Conservation (phyloP, 192 early-diverging fungal species). For the Linnemannia elongata region DNA sequence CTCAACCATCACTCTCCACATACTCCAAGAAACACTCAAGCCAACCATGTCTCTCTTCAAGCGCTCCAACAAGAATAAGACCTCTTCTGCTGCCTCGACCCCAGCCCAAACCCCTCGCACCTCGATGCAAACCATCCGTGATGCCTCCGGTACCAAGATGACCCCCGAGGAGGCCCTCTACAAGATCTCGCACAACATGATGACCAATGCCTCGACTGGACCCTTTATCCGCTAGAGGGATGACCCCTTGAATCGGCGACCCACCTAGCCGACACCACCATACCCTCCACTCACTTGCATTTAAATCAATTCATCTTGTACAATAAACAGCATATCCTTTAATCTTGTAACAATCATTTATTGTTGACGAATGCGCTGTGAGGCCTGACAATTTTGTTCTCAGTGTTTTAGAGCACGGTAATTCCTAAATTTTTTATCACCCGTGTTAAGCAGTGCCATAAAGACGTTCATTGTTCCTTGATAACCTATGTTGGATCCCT, state of each 20-base stretch:
- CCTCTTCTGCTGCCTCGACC: conserved; percentile 15
- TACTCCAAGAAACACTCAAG: background rate
- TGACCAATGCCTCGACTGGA: background rate
- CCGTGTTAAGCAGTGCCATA: no score
- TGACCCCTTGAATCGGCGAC: background rate
- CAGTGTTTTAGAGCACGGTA: no score
- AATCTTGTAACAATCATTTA: no score
- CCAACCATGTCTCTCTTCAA: conserved; percentile 37
- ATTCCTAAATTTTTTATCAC: no score
- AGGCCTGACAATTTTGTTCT: no score
- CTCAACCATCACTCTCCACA: background rate
- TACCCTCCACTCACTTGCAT: no score
- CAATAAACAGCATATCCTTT: no score
- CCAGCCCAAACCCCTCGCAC: conserved; percentile 27
- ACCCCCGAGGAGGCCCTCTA: background rate
- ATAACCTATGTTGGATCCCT: no score
- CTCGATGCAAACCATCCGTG: conserved; percentile 17
- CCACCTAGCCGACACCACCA: background rate
- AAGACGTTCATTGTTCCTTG: no score
- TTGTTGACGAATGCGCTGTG: no score
- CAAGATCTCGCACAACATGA: conserved; percentile 2
- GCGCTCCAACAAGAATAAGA: conserved; percentile 43
- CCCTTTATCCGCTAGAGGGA: background rate
- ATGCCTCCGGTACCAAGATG: background rate
- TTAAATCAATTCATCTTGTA: no score